Percentiles rank a stretch among this genome's conserved stretches.
These are phyloP conservation scores for Phlebiopsis flavidoalba DNA, from an alignment of 768 basidiomycete species.

Conservation along the genomic window DNA sequence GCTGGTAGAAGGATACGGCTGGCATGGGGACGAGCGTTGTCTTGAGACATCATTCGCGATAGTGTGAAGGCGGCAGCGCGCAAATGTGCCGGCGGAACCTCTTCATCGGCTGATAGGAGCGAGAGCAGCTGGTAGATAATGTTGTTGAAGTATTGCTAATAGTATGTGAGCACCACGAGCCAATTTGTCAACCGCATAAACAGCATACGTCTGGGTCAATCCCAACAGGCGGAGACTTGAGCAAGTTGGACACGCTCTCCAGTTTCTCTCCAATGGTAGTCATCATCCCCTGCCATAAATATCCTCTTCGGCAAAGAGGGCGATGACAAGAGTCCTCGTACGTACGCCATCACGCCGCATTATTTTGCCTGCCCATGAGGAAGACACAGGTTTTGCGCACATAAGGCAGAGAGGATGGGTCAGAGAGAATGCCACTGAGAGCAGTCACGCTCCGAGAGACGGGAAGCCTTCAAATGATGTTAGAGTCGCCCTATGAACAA, in stretches of 20 bases:
- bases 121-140: slow-evolving; percentile 53
- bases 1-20: slow-evolving; percentile 37
- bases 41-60: slow-evolving; percentile 53
- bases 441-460: slow-evolving; percentile 62
- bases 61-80: slow-evolving; percentile 66
- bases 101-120: slow-evolving; percentile 34
- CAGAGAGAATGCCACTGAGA: slow-evolving; percentile 55
- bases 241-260: slow-evolving; percentile 61
- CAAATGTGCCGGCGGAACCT: slow-evolving; percentile 39
- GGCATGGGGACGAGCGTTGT: slow-evolving; percentile 21
- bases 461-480: slow-evolving; percentile 41
- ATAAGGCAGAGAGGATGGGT: slow-evolving; percentile 38
- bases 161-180: not conserved
- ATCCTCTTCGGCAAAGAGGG: slow-evolving; percentile 64
- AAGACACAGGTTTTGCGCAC: slow-evolving; percentile 53
- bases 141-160: slow-evolving; percentile 55
- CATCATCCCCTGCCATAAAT: slow-evolving; percentile 40
- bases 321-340: slow-evolving; percentile 63
- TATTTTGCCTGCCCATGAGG: slow-evolving; percentile 67
- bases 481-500: not conserved
- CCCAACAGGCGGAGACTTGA: slow-evolving; percentile 57
- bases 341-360: slow-evolving; percentile 65
- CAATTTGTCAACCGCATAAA: not conserved
- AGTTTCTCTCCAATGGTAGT: slow-evolving; percentile 64
- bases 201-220: slow-evolving; percentile 49